phyloP scores from a whole-genome alignment of 805 yeast species.

The Wickerhamomyces bovis region DNA sequence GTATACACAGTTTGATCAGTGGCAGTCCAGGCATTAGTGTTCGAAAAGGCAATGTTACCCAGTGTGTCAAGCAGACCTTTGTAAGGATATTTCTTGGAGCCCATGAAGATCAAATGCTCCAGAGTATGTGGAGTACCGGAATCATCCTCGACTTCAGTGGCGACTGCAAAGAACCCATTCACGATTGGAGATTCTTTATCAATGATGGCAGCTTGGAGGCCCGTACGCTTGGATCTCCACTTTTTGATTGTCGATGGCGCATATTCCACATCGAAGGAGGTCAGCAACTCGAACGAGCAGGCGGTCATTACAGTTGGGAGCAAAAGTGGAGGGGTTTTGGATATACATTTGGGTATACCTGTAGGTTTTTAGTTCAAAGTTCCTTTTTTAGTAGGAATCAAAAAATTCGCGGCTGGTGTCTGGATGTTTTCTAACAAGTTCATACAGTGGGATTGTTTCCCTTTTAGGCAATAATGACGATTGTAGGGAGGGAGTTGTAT shows the following conservation, averaged over 20 bases:
- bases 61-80: slow-evolving; percentile 85
- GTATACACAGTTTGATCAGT: slow-evolving; percentile 95
- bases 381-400: no score
- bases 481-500: no score
- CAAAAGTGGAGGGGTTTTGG: no score
- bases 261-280: slow-evolving; percentile 61
- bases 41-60: slow-evolving; percentile 77
- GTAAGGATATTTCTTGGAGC: slow-evolving; percentile 81
- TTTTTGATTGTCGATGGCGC: slow-evolving; percentile 67
- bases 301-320: not conserved
- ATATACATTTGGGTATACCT: no score
- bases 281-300: slow-evolving; percentile 33
- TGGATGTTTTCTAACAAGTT: not conserved
- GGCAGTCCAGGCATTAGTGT: slow-evolving; percentile 95
- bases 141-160: slow-evolving; percentile 83
- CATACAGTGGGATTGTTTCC: no score
- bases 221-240: slow-evolving; percentile 77
- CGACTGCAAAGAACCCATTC: slow-evolving; percentile 92
- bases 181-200: slow-evolving; percentile 82
- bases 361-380: no score
- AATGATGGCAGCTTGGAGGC: slow-evolving; percentile 72
- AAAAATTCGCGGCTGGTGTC: not conserved
- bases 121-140: slow-evolving; percentile 94
- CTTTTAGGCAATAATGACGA: no score
- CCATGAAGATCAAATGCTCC: slow-evolving; percentile 94